These are phyloP conservation scores for Polyporus arcularius DNA, from an alignment of 768 basidiomycete species.

Conservation along the genomic window DNA sequence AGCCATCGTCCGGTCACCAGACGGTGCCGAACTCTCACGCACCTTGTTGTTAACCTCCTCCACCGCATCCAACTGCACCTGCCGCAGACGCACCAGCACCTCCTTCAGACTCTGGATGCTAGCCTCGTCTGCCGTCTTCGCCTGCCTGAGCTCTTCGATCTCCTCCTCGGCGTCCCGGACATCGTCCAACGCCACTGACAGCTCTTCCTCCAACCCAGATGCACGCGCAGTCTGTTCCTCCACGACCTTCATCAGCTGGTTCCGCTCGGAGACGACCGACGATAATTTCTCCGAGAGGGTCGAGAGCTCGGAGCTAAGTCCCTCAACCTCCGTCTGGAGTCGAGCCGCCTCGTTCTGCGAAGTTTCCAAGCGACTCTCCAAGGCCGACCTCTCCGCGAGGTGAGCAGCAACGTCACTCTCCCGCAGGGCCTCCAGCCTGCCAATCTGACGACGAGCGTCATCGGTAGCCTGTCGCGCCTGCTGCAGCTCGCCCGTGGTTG, in stretches of 20 bases:
- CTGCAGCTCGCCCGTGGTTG: conserved; percentile 21
- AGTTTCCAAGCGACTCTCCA: conserved; percentile 11
- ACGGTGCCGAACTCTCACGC: conserved; percentile 17
- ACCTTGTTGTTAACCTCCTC: conserved; percentile 41
- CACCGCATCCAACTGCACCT: conserved; percentile 37
- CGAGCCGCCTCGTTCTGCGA: background rate
- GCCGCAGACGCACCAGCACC: conserved; percentile 32
- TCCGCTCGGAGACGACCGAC: conserved; percentile 3
- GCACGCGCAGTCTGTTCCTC: background rate
- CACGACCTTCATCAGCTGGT: conserved; percentile 1
- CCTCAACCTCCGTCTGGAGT: background rate
- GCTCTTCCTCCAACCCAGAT: conserved; percentile 4
- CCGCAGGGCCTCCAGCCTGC: background rate
- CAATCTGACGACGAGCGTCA: conserved; percentile 1
- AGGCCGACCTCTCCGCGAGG: conserved; percentile 10
- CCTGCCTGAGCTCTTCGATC: conserved; percentile 30
- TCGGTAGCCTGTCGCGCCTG: background rate
- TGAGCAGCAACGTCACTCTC: conserved; percentile 4
- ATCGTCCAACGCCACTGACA: conserved; percentile 9
- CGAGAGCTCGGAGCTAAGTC: background rate
- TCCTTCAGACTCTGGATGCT: conserved; percentile 38
- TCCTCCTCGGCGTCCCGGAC: conserved; percentile 35
- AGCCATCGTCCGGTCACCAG: conserved; percentile 3
- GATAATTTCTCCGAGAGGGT: background rate
- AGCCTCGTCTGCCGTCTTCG: conserved; percentile 37